A percentile compares a stretch with the other conserved stretches of the same genome.
phyloP scores from a whole-genome alignment of 768 basidiomycete species.

The Collybia sordida region DNA sequence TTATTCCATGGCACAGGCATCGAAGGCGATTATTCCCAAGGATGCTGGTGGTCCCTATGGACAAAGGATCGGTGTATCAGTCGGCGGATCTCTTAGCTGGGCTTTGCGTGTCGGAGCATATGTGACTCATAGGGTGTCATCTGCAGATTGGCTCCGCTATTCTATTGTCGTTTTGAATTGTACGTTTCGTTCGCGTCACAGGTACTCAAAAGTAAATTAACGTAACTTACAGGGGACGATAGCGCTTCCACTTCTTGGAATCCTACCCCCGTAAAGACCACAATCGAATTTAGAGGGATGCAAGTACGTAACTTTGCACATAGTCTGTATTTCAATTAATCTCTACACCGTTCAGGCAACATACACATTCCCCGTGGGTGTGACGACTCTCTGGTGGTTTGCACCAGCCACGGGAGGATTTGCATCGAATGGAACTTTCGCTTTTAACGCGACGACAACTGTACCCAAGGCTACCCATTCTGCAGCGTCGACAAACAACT shows the following conservation, averaged over 20 bases:
- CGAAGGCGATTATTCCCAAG: conserved; percentile 70
- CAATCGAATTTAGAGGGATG: conserved; percentile 63
- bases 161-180: conserved; percentile 76
- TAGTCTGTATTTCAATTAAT: neutral
- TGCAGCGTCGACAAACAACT: neutral
- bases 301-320: conserved; percentile 37
- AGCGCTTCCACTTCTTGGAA: conserved; percentile 49
- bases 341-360: conserved; percentile 41
- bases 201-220: neutral
- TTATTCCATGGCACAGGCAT: conserved; percentile 74
- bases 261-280: conserved; percentile 51
- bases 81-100: conserved; percentile 56
- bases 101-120: conserved; percentile 67
- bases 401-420: conserved; percentile 17
- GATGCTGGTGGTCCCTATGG: conserved; percentile 69
- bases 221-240: conserved; percentile 42
- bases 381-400: conserved; percentile 58
- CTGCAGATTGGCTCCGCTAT: conserved; percentile 62
- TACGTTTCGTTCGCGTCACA: conserved; percentile 20
- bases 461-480: neutral
- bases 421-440: neutral
- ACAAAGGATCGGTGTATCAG: conserved; percentile 62
- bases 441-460: conserved; percentile 10
- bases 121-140: conserved; percentile 52
- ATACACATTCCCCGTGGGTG: conserved; percentile 79